Evolutionary conservation across 306 rosid species (phyloP), one percentile per base, ranked within the genome.

Genomic region (Styphnolobium japonicum): DNA sequence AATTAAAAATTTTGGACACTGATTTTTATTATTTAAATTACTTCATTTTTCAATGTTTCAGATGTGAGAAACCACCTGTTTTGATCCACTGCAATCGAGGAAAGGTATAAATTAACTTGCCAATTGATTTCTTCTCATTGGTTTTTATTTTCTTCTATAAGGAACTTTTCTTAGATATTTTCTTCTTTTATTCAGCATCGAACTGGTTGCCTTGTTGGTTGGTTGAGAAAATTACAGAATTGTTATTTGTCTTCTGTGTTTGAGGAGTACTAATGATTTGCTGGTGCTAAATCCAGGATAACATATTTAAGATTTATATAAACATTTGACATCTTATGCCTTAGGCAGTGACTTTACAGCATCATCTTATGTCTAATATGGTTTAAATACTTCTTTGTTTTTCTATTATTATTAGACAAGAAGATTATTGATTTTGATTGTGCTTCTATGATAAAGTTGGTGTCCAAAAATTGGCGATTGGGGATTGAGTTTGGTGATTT

Each of bases 291-390:
- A 79, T 86, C 97, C 1, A 88, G 99, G 86, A 12, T 33, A 19
- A 78, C 86, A 0, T 98, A 95, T 80, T 34, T 93, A 80, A 88
- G 77, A 58, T 95, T 95, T 42, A 90, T 95, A 11, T 91, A 95
- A 82, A 62, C 62, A 43, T 95, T 93, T 77, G 92, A 95, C 67
- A 63, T 75, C 12, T 0, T 62, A 60, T 73, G 64, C 73, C 86
- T 95, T 86, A 89, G 96, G 78, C 96, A 93, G 78, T 95, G 98
- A 82, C 94, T 93, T 71, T 88, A 89, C 97, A 95, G 96, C 90
- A 88, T 93, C 52, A 87, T 93, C 84, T 95, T n/a, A n/a, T n/a
- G n/a, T n/a, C n/a, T n/a, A n/a, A n/a, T n/a, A n/a, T n/a, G n/a
- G n/a, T n/a, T n/a, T n/a, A n/a, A n/a, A n/a, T n/a, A n/a, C n/a